Base-by-base conservation (phyloP, 1,284 basidiomycete species). In the Microbotryum saponariae region DNA sequence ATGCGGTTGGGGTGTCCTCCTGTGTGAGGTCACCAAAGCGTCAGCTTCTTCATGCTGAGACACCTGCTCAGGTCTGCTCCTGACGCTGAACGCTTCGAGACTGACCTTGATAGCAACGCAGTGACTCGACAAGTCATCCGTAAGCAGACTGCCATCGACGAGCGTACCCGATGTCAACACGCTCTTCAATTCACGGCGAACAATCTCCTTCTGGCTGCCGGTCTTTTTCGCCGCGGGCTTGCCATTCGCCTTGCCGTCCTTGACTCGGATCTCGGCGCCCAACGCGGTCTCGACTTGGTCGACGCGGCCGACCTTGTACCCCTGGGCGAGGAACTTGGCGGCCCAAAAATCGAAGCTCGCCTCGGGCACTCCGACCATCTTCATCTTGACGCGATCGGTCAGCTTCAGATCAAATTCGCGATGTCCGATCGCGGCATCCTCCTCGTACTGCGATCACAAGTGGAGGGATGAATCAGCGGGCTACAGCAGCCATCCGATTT, bases 121-220 rank as follows among this genome's bases (percentile, higher is more conserved):
- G 75, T 98, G 96, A 23, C 89, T 91, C 4, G 90, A 90, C 77
- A 97, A 88, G 68, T 98, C 96, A 64, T 97, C 89, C 1, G 84
- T 88, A 29, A 98, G 81, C 62, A 96, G 85, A 51, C 86, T 84
- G 7, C 86, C 85, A 71, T 99, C 96, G 59, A 97, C 88, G 31
- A 98, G 86, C 0, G 96, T 99, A 9, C 96, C 96, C 62, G 91
- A 91, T 0, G 96, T 99, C 74, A 94, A 88, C 46, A 99, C 91
- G 78, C 94, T 93, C 73, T 89, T 88, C 50, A 99, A 81, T 73
- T 94, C 94, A 61, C 94, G 72, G 53, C 72, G 71, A 53, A 75
- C 74, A 58, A 74, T 76, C 57, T 75, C 72, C 51, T 72, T 73
- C 21, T 45, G 51, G 25, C 66, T 65, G 29, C 58, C 58, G 23